Conservation (phyloP, 495 filamentous ascomycete species). For the Echria macrotheca region DNA sequence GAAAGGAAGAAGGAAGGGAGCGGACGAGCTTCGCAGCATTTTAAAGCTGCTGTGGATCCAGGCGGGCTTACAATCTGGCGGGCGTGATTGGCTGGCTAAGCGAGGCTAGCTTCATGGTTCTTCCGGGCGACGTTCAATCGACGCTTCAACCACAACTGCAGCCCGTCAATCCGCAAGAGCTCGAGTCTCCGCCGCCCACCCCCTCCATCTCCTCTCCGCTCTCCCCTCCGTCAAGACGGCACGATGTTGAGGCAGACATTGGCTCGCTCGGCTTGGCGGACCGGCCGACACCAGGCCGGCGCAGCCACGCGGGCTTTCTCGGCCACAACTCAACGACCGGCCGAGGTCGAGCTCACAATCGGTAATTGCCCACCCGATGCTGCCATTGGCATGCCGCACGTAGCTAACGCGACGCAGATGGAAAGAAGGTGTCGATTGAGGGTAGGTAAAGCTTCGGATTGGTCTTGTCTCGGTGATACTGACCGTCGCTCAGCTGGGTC, state of each 20-base stretch:
- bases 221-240: constrained; percentile 45
- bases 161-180: constrained; percentile 5
- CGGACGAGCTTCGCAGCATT: constrained; percentile 13
- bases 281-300: constrained; percentile 58
- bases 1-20: constrained; percentile 25
- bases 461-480: constrained; percentile 13
- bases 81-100: constrained; percentile 24
- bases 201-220: constrained; percentile 25
- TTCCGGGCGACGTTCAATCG: constrained; percentile 14
- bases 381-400: constrained; percentile 15
- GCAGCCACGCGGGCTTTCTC: constrained; percentile 67
- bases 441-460: constrained; percentile 45
- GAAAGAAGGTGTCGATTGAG: constrained; percentile 93
- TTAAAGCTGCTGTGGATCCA: constrained; percentile 11
- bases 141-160: constrained; percentile 4
- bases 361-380: constrained; percentile 48
- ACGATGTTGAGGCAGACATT: constrained; percentile 87
- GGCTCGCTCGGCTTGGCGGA: constrained; percentile 79
- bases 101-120: constrained; percentile 20
- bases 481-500: constrained; percentile 60
- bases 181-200: constrained; percentile 7
- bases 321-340: constrained; percentile 62
- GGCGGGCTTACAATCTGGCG: constrained; percentile 20
- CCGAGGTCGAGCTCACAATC: constrained; percentile 93
- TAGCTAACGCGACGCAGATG: constrained; percentile 57